phyloP scores from a whole-genome alignment of 306 rosid species.

The Crataegus laevigata region DNA sequence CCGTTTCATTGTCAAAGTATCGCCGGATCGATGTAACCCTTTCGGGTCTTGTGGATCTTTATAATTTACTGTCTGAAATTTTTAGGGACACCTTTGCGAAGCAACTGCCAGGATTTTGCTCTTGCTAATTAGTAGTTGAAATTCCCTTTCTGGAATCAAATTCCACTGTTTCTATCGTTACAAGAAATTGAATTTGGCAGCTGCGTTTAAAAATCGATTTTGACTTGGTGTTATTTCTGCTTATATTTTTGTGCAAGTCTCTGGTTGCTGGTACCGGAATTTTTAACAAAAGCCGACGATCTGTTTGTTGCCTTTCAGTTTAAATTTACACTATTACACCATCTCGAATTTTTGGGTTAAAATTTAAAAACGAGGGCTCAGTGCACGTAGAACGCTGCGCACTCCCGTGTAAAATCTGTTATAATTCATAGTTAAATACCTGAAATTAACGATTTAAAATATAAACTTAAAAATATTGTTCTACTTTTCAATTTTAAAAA shows the following conservation, averaged over 20 bases:
- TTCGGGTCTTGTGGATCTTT: neutral
- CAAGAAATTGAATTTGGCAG: neutral
- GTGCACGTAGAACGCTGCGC: no score
- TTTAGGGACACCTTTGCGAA: neutral
- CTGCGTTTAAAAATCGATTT: neutral
- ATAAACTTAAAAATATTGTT: no score
- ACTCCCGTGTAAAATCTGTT: no score
- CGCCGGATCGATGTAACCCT: conserved; percentile 3
- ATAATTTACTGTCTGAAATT: neutral
- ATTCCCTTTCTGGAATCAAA: neutral
- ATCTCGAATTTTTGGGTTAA: no score
- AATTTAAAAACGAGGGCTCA: no score
- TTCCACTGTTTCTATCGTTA: neutral
- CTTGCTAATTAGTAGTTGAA: neutral
- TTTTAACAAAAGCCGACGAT: neutral
- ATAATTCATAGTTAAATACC: no score
- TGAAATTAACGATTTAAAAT: no score
- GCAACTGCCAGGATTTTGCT: neutral
- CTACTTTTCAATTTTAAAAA: no score
- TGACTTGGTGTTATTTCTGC: neutral
- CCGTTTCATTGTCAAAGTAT: neutral
- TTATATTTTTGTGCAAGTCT: neutral
- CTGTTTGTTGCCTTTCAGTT: neutral
- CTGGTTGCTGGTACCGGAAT: no score
- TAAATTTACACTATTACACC: no score